Conservation (phyloP, 345 rosid species). For the Lagerstroemia speciosa region DNA sequence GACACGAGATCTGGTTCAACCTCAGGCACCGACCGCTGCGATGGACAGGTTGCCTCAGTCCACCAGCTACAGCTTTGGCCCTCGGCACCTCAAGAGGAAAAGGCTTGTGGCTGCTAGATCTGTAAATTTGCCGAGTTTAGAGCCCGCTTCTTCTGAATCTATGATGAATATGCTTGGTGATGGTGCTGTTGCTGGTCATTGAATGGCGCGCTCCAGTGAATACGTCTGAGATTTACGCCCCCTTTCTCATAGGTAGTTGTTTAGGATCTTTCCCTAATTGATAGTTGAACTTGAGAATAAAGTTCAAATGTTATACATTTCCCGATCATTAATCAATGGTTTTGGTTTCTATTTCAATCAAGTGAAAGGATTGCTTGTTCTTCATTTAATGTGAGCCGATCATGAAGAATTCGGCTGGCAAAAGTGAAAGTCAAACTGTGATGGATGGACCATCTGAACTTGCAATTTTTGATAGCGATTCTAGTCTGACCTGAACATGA, state of each 20-base stretch:
- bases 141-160: slow-evolving; percentile 15
- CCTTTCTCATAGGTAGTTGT: no score
- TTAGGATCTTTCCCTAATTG: slow-evolving; percentile 3
- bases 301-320: neutral
- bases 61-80: slow-evolving; percentile 22
- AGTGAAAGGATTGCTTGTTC: neutral
- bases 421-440: neutral
- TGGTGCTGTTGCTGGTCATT: slow-evolving; percentile 43
- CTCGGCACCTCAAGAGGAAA: slow-evolving; percentile 38
- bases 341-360: neutral
- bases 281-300: neutral
- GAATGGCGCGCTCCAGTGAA: slow-evolving; percentile 14
- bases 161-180: slow-evolving; percentile 18
- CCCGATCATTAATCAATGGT: neutral
- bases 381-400: neutral
- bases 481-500: no score
- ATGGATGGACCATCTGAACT: neutral
- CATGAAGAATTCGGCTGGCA: neutral
- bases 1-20: slow-evolving; percentile 5
- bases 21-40: slow-evolving; percentile 10
- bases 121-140: slow-evolving; percentile 20
- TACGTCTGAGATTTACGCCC: no score
- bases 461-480: no score
- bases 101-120: slow-evolving; percentile 43
- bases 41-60: slow-evolving; percentile 33